Base-by-base conservation (phyloP, 2,329 filamentous ascomycete species). In the Cladosporium sphaerospermum region DNA sequence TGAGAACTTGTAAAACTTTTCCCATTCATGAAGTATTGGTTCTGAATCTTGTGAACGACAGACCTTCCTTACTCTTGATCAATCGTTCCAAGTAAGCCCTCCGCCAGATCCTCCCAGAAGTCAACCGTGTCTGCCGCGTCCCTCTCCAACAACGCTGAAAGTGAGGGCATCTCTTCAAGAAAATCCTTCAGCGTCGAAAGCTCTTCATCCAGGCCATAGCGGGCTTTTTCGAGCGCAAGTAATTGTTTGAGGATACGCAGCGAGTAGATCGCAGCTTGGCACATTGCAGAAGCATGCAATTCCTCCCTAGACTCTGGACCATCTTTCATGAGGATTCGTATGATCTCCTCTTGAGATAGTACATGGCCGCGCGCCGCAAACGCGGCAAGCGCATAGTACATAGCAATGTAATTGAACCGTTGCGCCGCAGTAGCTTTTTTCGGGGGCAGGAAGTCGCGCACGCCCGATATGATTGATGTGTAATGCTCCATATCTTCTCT, bases 231-330 rank as follows among this genome's bases (percentile, higher is more conserved):
- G 10, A 53, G 43, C 32, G 36, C 19, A 9, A 69, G 52, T 9
- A 71, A 60, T 50, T 75, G 73, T 19, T 63, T 63, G 11, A 75
- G 60, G 51, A 75, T 68, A 2, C 73, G 64, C 0, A 75, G 44
- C 0, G 73, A 75, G 54, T 76, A 76, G 6, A 73, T 61, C 1
- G 64, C 63, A 5, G 73, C 71, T 46, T 76, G 71, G 5, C 72
- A 55, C 18, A 72, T 65, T 9, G 71, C 72, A 5, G 59, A 61
- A 5, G 74, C 58, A 23, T 75, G 73, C 5, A 75, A 54, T 4
- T 65, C 65, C 0, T 60, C 55, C 73, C 71, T 75, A 4, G 57
- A 56, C 13, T 64, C 63, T 40, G 67, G 59, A n/a, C 65, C 64
- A 0, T 67, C 59, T 8, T 63, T 64, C 3, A 62, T 62, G 2